Base-by-base conservation (phyloP, 805 yeast species). In the Wickerhamiella slavikovae region DNA sequence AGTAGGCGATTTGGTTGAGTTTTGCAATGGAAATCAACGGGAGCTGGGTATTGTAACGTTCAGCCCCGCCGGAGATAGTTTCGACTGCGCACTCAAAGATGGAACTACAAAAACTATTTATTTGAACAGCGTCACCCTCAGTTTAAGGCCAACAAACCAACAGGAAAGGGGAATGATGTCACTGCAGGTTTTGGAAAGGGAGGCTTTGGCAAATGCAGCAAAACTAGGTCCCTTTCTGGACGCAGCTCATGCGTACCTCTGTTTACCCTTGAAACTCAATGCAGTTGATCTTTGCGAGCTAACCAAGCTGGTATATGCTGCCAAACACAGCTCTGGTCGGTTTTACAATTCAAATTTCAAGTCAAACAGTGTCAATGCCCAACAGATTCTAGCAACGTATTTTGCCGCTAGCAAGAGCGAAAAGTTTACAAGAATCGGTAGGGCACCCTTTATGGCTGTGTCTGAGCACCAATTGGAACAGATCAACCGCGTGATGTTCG, bases 261-360 rank as follows among this genome's bases (percentile, higher is more conserved):
- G 20, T 17, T 7, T 25, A 6, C 4, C 4, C 20, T 5, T 6
- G 5, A 25, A 12, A 14, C 7, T 13, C 20, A 8, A 7, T 8
- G 27, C 27, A 9, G 20, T 25, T 10, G 20, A 25, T 16, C 17
- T 25, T 14, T 19, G 17, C 15, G 27, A 25, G 8, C 27, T 25
- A 14, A 20, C 17, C 13, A 10, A 6, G 6, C 5, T 11, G 5
- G 26, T 24, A 4, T 14, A 14, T n/a, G 17, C 17, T 13, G 26
- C 26, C 7, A 15, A 20, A 9, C 7, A 22, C 6, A 11, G 12
- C 24, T 22, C 14, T 12, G 24, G 14, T 22, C 14, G 12, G 14
- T 10, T 22, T n/a, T n/a, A n/a, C n/a, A 6, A 4, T 14, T 16
- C 26, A 16, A 14, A 9, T 10, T 9, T 17, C 5, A 12, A 14